A percentile compares a stretch with the other conserved stretches of the same genome.
These are phyloP conservation scores for Clarireedia paspali DNA, from an alignment of 2,329 filamentous ascomycete species.

Conservation along the genomic window DNA sequence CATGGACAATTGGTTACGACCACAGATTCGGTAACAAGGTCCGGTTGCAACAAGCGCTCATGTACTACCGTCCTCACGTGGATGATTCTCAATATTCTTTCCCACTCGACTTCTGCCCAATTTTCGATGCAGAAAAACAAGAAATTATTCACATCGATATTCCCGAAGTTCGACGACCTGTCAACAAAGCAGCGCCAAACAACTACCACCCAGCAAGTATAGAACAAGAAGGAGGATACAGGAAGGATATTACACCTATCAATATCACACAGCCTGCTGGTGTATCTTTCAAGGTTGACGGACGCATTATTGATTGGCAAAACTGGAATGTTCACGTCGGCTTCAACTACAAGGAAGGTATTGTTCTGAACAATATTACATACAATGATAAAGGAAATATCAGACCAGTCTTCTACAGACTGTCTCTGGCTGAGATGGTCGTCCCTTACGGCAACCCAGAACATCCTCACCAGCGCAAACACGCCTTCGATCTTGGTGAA, in stretches of 20 bases:
- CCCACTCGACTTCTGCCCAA: slow-evolving; percentile 89
- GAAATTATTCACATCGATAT: slow-evolving; percentile 51
- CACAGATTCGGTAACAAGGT: slow-evolving; percentile 74
- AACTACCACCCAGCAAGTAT: slow-evolving; percentile 75
- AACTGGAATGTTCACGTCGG: slow-evolving; percentile 91
- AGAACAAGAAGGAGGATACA: slow-evolving; percentile 66
- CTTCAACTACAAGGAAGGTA: slow-evolving; percentile 90
- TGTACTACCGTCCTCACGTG: slow-evolving; percentile 85
- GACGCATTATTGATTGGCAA: slow-evolving; percentile 75
- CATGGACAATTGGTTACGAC: slow-evolving; percentile 93
- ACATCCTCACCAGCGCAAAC: slow-evolving; percentile 71
- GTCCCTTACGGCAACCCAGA: slow-evolving; percentile 83
- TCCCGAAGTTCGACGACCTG: slow-evolving; percentile 65
- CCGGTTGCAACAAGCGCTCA: slow-evolving; percentile 82
- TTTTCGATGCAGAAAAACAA: slow-evolving; percentile 76
- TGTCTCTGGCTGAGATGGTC: slow-evolving; percentile 90
- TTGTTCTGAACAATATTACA: slow-evolving; percentile 83
- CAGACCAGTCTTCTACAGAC: slow-evolving; percentile 76
- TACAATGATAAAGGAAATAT: slow-evolving; percentile 77
- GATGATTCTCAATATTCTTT: slow-evolving; percentile 89
- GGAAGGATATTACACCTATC: slow-evolving; percentile 75
- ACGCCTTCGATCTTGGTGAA: slow-evolving; percentile 74
- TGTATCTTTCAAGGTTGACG: slow-evolving; percentile 74
- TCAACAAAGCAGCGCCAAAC: slow-evolving; percentile 63
- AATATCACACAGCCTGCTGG: slow-evolving; percentile 84